Percentiles rank a stretch among this genome's conserved stretches.
phyloP scores from a whole-genome alignment of 2,329 filamentous ascomycete genomes.

The Nothophaeocryptopus gaeumannii region DNA sequence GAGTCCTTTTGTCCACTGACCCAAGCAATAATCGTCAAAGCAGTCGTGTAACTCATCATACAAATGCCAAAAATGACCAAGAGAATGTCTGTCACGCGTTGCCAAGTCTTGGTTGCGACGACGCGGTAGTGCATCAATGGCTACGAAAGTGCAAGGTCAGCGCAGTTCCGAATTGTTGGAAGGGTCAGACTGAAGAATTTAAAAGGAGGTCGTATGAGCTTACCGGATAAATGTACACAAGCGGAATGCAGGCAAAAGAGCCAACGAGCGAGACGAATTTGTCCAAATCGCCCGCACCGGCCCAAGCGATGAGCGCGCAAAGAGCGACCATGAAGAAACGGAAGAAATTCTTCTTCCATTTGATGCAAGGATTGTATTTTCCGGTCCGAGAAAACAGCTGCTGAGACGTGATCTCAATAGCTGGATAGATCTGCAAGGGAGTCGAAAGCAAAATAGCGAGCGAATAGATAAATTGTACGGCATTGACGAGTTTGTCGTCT shows the following conservation, averaged over 20 bases:
- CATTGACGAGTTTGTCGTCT: slow-evolving; percentile 91
- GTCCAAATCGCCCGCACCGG: slow-evolving; percentile 86
- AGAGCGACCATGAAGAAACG: slow-evolving; percentile 87
- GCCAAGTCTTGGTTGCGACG: slow-evolving; percentile 66
- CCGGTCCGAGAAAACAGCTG: slow-evolving; percentile 89
- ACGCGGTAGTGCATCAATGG: slow-evolving; percentile 85
- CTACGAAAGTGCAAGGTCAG: slow-evolving; percentile 54
- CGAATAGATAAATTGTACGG: slow-evolving; percentile 95
- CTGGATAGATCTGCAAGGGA: slow-evolving; percentile 93
- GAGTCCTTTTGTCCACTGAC: slow-evolving; percentile 54
- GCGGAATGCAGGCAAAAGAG: slow-evolving; percentile 94
- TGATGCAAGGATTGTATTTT: slow-evolving; percentile 97
- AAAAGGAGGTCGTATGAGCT: too few relatives aligned
- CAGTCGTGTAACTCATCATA: slow-evolving; percentile 90
- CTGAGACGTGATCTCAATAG: slow-evolving; percentile 94
- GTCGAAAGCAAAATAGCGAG: slow-evolving; percentile 94
- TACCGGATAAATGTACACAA: slow-evolving; percentile 97
- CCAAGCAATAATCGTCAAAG: slow-evolving; percentile 85
- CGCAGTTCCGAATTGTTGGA: neutral
- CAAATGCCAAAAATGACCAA: slow-evolving; percentile 79
- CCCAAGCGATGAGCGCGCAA: slow-evolving; percentile 86
- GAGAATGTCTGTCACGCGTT: slow-evolving; percentile 68
- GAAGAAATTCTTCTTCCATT: slow-evolving; percentile 99
- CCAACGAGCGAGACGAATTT: slow-evolving; percentile 96
- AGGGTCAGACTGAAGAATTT: too few relatives aligned